Conservation (phyloP, 2,329 filamentous ascomycete species). For the Exophiala sp. region DNA sequence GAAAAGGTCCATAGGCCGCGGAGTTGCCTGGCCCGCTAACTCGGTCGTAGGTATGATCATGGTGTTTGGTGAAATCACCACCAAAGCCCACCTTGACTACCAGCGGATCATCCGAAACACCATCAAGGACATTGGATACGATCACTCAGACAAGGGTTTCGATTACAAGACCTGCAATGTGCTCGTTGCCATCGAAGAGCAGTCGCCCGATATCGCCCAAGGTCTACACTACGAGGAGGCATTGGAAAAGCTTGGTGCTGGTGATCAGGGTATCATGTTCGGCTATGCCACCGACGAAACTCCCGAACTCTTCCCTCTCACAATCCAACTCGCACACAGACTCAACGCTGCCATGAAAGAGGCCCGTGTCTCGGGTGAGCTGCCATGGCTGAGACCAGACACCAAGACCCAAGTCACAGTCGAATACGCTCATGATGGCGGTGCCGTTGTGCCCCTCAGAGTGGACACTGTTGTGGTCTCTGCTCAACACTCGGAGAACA, state of each 20-base stretch:
- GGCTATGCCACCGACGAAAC: constrained; percentile 99
- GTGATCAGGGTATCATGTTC: constrained; percentile 99
- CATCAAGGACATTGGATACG: constrained; percentile 98
- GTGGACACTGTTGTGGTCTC: constrained; percentile 97
- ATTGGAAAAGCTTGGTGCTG: constrained; percentile 93
- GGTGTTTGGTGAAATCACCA: constrained; percentile 98
- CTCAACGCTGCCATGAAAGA: constrained; percentile 92
- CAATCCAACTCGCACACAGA: constrained; percentile 89
- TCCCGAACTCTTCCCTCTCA: constrained; percentile 91
- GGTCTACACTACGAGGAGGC: constrained; percentile 97
- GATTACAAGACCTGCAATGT: constrained; percentile 99
- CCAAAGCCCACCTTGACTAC: constrained; percentile 93
- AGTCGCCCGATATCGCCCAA: constrained; percentile 97
- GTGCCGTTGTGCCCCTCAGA: constrained; percentile 83
- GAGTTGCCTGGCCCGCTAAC: constrained; percentile 3
- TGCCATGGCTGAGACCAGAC: constrained; percentile 94
- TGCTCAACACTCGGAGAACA: constrained; percentile 84
- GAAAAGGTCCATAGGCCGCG: constrained; percentile 42
- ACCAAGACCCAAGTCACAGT: constrained; percentile 99
- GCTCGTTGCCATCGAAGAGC: constrained; percentile 97
- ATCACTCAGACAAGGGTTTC: constrained; percentile 94
- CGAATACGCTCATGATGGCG: constrained; percentile 95
- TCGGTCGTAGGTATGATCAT: constrained; percentile 67
- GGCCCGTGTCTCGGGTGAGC: constrained; percentile 76
- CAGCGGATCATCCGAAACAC: constrained; percentile 91